These are phyloP conservation scores for Nemania sp. DNA, from an alignment of 2,329 filamentous ascomycete genomes.

Conservation along the genomic window DNA sequence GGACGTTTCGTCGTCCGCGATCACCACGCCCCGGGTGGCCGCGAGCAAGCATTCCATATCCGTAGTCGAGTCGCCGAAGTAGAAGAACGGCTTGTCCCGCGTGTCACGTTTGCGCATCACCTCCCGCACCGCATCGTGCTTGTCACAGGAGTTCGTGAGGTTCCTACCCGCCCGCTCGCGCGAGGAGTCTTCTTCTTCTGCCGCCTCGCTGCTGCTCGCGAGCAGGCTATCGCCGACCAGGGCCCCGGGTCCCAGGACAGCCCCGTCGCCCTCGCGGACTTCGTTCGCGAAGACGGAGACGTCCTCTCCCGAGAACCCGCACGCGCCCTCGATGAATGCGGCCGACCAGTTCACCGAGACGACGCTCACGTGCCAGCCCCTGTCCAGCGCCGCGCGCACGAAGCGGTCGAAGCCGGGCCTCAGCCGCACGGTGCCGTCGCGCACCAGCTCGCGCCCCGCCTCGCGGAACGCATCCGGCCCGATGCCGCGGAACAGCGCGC, in stretches of 20 bases:
- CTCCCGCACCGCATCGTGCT: conserved; percentile 48
- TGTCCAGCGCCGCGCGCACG: conserved; percentile 23
- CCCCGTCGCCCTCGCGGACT: conserved; percentile 42
- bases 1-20: conserved; percentile 47
- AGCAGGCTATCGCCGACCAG: conserved; percentile 25
- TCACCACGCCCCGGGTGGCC: conserved; percentile 49
- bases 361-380: conserved; percentile 48
- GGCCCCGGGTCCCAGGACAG: conserved; percentile 47
- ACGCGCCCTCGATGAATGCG: conserved; percentile 52
- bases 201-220: background rate
- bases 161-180: conserved; percentile 33
- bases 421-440: conserved; percentile 42
- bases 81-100: conserved; percentile 44
- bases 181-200: conserved; percentile 8
- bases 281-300: conserved; percentile 52
- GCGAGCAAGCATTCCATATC: conserved; percentile 58
- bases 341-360: conserved; percentile 59
- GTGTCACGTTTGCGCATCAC: conserved; percentile 33
- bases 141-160: conserved; percentile 51
- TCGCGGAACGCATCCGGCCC: conserved; percentile 39
- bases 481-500: conserved; percentile 52
- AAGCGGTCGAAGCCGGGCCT: conserved; percentile 48
- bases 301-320: conserved; percentile 38
- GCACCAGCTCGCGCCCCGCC: conserved; percentile 46
- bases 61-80: conserved; percentile 62